These are phyloP conservation scores for Schizonepeta tenuifolia DNA, from an alignment of 257 asterid genomes.

Conservation along the genomic window DNA sequence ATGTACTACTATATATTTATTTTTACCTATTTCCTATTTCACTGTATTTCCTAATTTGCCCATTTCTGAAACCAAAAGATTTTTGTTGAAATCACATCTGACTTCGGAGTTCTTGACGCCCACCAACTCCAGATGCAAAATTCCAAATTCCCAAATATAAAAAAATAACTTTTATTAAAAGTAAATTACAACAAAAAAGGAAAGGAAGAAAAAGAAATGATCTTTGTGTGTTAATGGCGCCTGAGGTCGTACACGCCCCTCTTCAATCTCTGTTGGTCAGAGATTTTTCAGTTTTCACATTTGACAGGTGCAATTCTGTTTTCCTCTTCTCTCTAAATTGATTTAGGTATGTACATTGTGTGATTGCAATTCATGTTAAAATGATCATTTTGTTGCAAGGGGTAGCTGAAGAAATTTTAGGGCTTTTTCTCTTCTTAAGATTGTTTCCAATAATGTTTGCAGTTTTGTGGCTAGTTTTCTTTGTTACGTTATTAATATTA, in stretches of 20 bases:
- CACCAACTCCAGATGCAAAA: slow-evolving; percentile 21
- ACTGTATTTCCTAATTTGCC: not conserved
- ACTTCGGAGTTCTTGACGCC: slow-evolving; percentile 2
- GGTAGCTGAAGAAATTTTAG: not conserved
- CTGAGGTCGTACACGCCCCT: slow-evolving; percentile 35
- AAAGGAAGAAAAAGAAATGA: slow-evolving; percentile 33
- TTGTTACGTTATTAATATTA: not conserved
- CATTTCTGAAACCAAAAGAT: not conserved
- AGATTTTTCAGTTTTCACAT: slow-evolving; percentile 36
- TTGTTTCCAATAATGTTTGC: slow-evolving; percentile 1
- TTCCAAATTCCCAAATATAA: not conserved
- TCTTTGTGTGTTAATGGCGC: slow-evolving; percentile 51
- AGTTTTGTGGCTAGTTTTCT: not conserved
- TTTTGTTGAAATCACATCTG: slow-evolving; percentile 6
- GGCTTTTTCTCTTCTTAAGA: not conserved
- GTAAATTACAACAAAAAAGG: not conserved
- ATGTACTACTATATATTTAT: too few relatives aligned
- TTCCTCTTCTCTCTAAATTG: slow-evolving; percentile 11
- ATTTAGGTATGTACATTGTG: not conserved
- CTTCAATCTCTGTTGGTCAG: slow-evolving; percentile 52
- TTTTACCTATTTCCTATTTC: not conserved
- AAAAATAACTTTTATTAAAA: not conserved
- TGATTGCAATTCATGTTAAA: slow-evolving; percentile 26
- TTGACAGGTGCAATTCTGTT: slow-evolving; percentile 38
- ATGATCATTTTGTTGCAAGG: slow-evolving; percentile 14